phyloP scores from a whole-genome alignment of 345 rosid genomes.

The Salix exigua region DNA sequence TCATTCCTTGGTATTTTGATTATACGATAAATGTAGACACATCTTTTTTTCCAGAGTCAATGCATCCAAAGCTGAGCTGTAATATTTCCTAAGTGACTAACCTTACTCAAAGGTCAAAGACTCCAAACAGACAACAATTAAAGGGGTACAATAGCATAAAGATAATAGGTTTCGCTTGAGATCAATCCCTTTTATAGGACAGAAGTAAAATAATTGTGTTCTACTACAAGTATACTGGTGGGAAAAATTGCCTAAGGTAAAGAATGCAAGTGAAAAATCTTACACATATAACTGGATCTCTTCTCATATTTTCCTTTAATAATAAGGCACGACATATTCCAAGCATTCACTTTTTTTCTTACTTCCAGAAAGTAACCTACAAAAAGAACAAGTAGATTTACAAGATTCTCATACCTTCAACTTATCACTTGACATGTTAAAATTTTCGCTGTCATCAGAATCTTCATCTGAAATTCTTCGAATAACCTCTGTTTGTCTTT shows the following conservation, averaged over 20 bases:
- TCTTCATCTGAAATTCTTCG: conserved; percentile 61
- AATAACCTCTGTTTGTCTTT: conserved; percentile 46
- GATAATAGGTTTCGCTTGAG: background rate
- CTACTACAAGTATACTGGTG: background rate
- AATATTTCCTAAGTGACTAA: background rate
- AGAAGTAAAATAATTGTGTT: background rate
- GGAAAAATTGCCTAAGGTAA: background rate
- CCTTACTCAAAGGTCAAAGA: background rate
- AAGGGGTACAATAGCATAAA: background rate
- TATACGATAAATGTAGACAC: background rate
- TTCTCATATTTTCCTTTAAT: background rate
- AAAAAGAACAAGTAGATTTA: background rate
- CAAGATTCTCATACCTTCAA: conserved; percentile 23
- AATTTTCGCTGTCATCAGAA: conserved; percentile 20
- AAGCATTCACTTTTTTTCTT: background rate
- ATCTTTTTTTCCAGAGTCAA: background rate
- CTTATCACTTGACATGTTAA: conserved; percentile 10
- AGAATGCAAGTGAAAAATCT: background rate
- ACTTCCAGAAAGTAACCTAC: background rate
- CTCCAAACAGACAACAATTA: background rate
- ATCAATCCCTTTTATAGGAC: background rate
- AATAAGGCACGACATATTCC: background rate
- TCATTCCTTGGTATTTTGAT: background rate
- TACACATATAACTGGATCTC: background rate
- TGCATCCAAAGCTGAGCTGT: background rate